Evolutionary conservation across 768 basidiomycete species (phyloP), one percentile per base, ranked within the genome.

Genomic region (Phaffia tasmanica): DNA sequence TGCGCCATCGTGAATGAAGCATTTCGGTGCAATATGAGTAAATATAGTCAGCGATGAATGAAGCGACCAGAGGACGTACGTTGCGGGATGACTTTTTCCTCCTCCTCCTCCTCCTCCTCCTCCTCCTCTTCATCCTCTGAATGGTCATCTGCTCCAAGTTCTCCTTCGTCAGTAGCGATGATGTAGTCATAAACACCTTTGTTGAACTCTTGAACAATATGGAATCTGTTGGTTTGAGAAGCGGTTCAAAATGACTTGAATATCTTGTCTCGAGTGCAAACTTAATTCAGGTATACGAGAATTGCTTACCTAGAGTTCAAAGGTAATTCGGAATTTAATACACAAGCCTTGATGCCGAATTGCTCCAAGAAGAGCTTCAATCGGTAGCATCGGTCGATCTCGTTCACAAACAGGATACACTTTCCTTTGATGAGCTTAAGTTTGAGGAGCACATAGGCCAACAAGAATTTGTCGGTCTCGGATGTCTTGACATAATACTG

Each of bases 131-230:
- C 77, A 23, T 77, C 73, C 15, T 77, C 76, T 14, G 80, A 81
- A n/a, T 75, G 75, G 64, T 85, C 83, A 19, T 78, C 78, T 64
- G 82, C 82, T 1, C 79, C 78, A 3, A 78, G 79, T 3, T 80
- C 79, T 65, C 84, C 84, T 77, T 98, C 95, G 73, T 98, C 94
- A 14, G 93, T 94, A 0, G 95, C 95, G 63, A 99, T 95, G 70
- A 98, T 91, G 75, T 98, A 97, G 75, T 99, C 92, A 72, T 97
- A 98, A 9, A 95, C 89, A 1, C 95, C 95, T 72, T 89, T 88
- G 77, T 99, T 99, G 74, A 99, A 99, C 76, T 97, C 95, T 72
- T 99, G 93, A 1, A 99, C 95, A 1, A 87, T 86, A 73, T 99
- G 95, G 73, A 92, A 95, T 76, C 90, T 62, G 49, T 4, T 16